phyloP scores from a whole-genome alignment of 2,329 filamentous ascomycete species.

The Phaeosphaeriaceae sp. region DNA sequence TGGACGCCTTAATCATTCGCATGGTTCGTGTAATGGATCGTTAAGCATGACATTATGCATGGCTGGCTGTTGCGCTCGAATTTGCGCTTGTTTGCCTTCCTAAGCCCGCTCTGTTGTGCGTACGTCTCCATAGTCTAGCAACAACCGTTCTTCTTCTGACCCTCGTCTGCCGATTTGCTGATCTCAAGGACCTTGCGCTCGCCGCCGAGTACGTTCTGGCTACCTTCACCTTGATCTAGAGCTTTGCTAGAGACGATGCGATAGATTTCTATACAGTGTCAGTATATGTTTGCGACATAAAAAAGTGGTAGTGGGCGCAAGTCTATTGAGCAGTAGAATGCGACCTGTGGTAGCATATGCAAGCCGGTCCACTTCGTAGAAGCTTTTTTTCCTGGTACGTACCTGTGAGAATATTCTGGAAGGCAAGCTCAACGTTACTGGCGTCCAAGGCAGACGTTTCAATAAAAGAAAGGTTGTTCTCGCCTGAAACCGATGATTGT shows the following conservation, averaged over 20 bases:
- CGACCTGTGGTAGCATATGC: conserved; percentile 3
- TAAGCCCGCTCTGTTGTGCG: conserved; percentile 16
- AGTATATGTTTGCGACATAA: conserved; percentile 2
- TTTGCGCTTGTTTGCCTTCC: conserved; percentile 1
- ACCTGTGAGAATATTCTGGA: conserved; percentile 99
- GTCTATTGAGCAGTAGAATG: not conserved
- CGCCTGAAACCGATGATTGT: conserved; percentile 63
- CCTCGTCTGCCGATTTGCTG: conserved; percentile 81
- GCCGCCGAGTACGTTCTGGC: conserved; percentile 76
- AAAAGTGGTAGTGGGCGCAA: conserved; percentile 16
- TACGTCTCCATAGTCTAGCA: conserved; percentile 62
- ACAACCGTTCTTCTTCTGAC: conserved; percentile 76
- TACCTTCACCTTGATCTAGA: conserved; percentile 84
- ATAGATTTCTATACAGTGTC: conserved; percentile 80
- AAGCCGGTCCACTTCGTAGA: not conserved
- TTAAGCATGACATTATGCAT: conserved; percentile 22
- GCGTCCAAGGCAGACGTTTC: conserved; percentile 98
- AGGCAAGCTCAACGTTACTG: conserved; percentile 98
- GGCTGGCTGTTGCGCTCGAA: conserved; percentile 10
- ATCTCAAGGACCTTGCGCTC: conserved; percentile 81
- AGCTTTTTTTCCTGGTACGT: conserved; percentile 41
- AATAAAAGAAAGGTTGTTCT: conserved; percentile 98
- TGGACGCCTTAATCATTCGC: conserved; percentile 45
- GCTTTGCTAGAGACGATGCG: conserved; percentile 98
- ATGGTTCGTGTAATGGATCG: conserved; percentile 37